These are phyloP conservation scores for Epichloe baconii DNA, from an alignment of 2,329 filamentous ascomycete species.

Conservation along the genomic window DNA sequence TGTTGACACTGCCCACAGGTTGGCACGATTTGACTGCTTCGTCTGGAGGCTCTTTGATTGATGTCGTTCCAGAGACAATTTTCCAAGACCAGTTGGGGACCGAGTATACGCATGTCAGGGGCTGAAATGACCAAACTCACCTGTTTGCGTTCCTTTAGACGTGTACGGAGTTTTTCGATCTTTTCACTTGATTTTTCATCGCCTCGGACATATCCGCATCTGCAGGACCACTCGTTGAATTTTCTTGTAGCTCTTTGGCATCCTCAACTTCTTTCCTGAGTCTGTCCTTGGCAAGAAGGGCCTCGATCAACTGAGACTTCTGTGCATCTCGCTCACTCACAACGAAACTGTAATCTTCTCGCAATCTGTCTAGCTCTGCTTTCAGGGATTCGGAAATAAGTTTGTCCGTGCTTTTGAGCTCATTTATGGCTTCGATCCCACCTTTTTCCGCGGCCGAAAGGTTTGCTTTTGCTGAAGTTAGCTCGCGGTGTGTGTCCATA, in stretches of 20 bases:
- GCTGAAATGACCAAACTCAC: constrained; percentile 27
- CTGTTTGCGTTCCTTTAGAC: constrained; percentile 44
- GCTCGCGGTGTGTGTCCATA: constrained; percentile 41
- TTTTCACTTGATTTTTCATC: constrained; percentile 34
- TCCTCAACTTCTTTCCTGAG: constrained; percentile 41
- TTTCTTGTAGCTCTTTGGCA: constrained; percentile 28
- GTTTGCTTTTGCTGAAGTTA: constrained; percentile 38
- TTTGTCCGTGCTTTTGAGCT: constrained; percentile 46
- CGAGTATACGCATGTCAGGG: neutral
- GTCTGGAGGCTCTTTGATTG: neutral
- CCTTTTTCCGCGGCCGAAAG: constrained; percentile 41
- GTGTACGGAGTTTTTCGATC: constrained; percentile 43
- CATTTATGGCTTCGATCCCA: constrained; percentile 40
- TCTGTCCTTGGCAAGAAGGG: constrained; percentile 47
- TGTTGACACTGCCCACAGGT: neutral
- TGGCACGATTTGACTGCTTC: neutral
- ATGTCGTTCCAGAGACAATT: neutral
- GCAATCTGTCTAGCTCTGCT: constrained; percentile 42
- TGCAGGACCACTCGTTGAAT: constrained; percentile 19
- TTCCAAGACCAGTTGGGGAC: neutral
- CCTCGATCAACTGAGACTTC: constrained; percentile 46
- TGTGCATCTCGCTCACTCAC: constrained; percentile 41
- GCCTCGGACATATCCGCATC: constrained; percentile 23
- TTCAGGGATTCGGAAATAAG: constrained; percentile 45
- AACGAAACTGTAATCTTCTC: constrained; percentile 35